Percentiles rank a stretch among this genome's conserved stretches.
Conservation (phyloP, 1,284 basidiomycete genomes). For the Sporisorium iseilematis-ciliati region DNA sequence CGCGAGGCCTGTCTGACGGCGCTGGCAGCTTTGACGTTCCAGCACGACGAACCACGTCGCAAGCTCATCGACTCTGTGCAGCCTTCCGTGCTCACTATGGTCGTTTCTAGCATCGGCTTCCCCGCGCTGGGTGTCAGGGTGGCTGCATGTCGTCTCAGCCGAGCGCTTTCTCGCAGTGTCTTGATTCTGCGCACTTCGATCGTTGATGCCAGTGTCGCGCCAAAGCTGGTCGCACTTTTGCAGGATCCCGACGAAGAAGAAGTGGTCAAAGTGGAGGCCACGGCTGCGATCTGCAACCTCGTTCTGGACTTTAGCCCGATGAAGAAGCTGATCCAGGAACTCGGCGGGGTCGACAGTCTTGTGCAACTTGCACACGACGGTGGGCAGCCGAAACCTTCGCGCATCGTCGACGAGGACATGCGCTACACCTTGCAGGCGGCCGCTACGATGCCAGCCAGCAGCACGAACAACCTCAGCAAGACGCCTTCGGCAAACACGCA, state of each 20-base stretch:
- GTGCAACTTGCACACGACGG: constrained; percentile 42
- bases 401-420: constrained; percentile 18
- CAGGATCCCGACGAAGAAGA: constrained; percentile 47
- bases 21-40: constrained; percentile 57
- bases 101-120: constrained; percentile 52
- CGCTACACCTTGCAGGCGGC: constrained; percentile 21
- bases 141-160: constrained; percentile 59
- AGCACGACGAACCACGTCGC: constrained; percentile 58
- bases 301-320: constrained; percentile 65
- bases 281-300: constrained; percentile 63
- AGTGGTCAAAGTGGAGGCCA: constrained; percentile 57
- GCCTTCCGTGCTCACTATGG: constrained; percentile 53
- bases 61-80: constrained; percentile 52
- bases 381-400: background rate
- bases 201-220: constrained; percentile 62
- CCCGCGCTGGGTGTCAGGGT: constrained; percentile 60
- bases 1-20: constrained; percentile 59
- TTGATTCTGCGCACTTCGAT: constrained; percentile 61
- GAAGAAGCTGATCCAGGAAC: constrained; percentile 57
- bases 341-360: constrained; percentile 52
- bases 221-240: constrained; percentile 54
- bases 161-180: constrained; percentile 62
- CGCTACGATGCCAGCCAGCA: constrained; percentile 18
- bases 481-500: background rate
- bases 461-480: background rate